phyloP scores from a whole-genome alignment of 805 yeast genomes.

The Blastobotrys muscicola region DNA sequence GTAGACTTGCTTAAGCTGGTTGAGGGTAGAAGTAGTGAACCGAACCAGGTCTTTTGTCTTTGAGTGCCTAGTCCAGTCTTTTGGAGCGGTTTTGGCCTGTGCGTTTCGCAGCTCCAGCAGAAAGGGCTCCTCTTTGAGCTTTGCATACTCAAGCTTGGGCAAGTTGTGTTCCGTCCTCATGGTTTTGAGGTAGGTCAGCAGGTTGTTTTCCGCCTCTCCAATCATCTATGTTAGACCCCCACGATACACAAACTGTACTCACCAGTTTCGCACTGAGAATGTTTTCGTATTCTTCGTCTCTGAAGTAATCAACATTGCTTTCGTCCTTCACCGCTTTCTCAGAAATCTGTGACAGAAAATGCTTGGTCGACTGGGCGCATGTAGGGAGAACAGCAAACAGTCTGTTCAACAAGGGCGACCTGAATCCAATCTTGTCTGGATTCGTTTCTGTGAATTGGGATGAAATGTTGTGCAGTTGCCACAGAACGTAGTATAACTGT shows the following conservation, averaged over 20 bases:
- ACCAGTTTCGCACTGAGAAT: conserved; percentile 16
- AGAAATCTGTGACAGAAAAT: conserved; percentile 10
- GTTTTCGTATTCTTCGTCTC: conserved; percentile 9
- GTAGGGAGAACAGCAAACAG: conserved; percentile 33
- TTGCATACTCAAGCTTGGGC: conserved; percentile 46
- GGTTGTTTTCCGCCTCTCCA: conserved; percentile 32
- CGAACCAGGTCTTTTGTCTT: conserved; percentile 63
- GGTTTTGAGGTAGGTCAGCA: conserved; percentile 43
- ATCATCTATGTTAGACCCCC: too few relatives aligned
- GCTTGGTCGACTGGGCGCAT: conserved; percentile 17
- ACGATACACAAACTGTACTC: conserved; percentile 19
- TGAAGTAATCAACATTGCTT: conserved; percentile 9
- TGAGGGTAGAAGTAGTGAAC: conserved; percentile 55
- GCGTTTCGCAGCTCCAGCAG: conserved; percentile 65
- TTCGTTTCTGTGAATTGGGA: conserved; percentile 21
- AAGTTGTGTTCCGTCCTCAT: conserved; percentile 42
- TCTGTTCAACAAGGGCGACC: conserved; percentile 30
- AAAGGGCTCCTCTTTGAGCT: conserved; percentile 30
- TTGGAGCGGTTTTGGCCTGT: conserved; percentile 50
- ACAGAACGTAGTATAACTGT: conserved; percentile 49
- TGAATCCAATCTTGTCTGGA: conserved; percentile 13
- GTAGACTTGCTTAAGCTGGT: conserved; percentile 43
- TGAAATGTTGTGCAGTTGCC: conserved; percentile 31
- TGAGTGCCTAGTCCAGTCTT: conserved; percentile 67
- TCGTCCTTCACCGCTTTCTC: too few relatives aligned